Base-by-base conservation (phyloP, 805 yeast genomes). In the Spencermartinsiella europaea region DNA sequence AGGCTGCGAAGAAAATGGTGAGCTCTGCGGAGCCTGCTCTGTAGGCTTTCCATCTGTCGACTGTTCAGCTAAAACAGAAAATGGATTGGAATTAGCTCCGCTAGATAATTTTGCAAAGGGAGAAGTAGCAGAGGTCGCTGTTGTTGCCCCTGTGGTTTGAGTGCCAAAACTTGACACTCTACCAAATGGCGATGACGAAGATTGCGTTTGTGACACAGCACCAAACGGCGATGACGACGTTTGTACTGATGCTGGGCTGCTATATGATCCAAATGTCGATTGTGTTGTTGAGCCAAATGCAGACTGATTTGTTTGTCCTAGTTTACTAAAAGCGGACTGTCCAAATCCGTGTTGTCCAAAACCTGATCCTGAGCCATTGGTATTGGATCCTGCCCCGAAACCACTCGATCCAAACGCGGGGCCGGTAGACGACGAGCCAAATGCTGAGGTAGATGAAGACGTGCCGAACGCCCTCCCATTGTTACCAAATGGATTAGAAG, bases 281-380 rank as follows among this genome's bases (percentile, higher is more conserved):
- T n/a, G n/a, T n/a, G n/a, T n/a, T n/a, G n/a, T n/a, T n/a, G n/a
- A n/a, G n/a, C n/a, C n/a, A n/a, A n/a, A n/a, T n/a, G n/a, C n/a
- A n/a, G n/a, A n/a, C n/a, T n/a, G n/a, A n/a, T n/a, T n/a, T n/a
- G n/a, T n/a, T n/a, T n/a, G n/a, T 15, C 38, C 19, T 25, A 39
- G 21, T 12, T 36, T 22, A 17, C 52, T 51, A 14, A 48, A 48
- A 4, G 39, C 44, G 15, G 50, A 34, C 25, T 53, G 16, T 10
- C 59, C 57, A 34, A 53, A 51, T 21, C 56, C 53, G 7, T 46
- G 37, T 42, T 43, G 47, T 4, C 60, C 57, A 19, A 60, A 53
- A 22, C 47, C 49, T 35, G 36, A 46, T 3, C 34, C 38, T 12
- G 40, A 14, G 28, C 38, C 10, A 25, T 7, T 22, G 14, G 41